A percentile compares a stretch with the other conserved stretches of the same genome.
Evolutionary conservation across 140 eudicot genomes (phyloP).

Genomic region (Bidens hawaiensis): DNA sequence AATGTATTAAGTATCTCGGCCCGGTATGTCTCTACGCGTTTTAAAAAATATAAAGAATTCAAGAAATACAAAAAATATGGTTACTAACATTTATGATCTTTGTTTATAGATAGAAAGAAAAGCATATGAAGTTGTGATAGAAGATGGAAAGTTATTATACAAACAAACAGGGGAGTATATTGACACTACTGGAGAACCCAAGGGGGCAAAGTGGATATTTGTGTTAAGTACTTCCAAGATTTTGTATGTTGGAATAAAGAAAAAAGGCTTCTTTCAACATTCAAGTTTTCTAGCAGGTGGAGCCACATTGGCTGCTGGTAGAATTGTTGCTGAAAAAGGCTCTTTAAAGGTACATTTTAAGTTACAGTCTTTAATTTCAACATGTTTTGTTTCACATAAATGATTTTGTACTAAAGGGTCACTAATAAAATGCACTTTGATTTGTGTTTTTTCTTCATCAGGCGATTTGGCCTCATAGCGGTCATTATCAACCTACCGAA

Average conservation of each 20-base stretch:
- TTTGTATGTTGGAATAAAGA: conserved; percentile 76
- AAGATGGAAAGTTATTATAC: conserved; percentile 62
- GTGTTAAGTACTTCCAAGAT: conserved; percentile 78
- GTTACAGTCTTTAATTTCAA: not conserved
- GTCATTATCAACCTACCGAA: conserved; percentile 84
- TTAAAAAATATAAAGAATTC: not conserved
- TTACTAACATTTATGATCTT: conserved; percentile 14
- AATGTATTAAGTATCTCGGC: conserved; percentile 96
- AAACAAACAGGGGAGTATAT: conserved; percentile 63
- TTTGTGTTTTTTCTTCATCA: conserved; percentile 22
- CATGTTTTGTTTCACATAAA: not conserved
- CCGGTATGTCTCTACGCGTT: conserved; percentile 47
- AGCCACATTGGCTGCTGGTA: conserved; percentile 97
- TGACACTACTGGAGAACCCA: conserved; percentile 43
- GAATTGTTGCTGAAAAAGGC: conserved; percentile 79
- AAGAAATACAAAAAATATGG: conserved; percentile 4
- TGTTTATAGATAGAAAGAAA: conserved; percentile 63
- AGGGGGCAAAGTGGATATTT: conserved; percentile 91
- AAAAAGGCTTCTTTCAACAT: conserved; percentile 90
- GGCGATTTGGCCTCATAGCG: conserved; percentile 98
- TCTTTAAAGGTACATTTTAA: conserved; percentile 39
- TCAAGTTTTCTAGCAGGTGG: conserved; percentile 98
- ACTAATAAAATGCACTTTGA: conserved; percentile 2
- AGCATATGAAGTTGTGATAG: conserved; percentile 70
- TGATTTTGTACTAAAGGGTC: conserved; percentile 2